Conservation (phyloP, 2,329 filamentous ascomycete genomes). For the Chrysoporthe austroafricana region DNA sequence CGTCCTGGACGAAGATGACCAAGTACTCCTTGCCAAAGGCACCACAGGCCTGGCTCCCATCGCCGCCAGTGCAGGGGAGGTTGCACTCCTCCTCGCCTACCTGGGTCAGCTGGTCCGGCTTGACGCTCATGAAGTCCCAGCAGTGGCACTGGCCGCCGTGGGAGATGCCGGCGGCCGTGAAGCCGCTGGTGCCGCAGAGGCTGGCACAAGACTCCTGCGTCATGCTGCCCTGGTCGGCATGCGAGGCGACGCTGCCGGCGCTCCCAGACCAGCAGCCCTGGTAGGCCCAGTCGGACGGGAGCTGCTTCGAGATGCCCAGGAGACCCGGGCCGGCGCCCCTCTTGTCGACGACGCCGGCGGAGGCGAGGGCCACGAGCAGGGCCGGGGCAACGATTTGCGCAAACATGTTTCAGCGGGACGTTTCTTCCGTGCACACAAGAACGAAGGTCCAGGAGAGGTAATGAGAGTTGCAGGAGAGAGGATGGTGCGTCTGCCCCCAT, state of each 20-base stretch:
- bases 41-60: neutral
- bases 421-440: neutral
- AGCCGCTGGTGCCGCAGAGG: neutral
- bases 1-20: neutral
- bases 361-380: neutral
- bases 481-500: neutral
- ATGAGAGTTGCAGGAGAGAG: neutral
- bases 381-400: neutral
- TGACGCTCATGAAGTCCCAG: conserved; percentile 6
- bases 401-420: neutral
- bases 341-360: neutral
- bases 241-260: neutral
- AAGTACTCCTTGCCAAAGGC: neutral
- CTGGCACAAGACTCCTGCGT: neutral
- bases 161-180: neutral
- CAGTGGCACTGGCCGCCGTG: conserved; percentile 2
- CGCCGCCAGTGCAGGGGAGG: neutral
- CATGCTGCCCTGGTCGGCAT: neutral
- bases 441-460: neutral
- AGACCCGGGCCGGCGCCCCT: neutral
- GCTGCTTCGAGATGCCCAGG: too few species aligned
- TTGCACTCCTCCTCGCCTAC: neutral
- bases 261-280: conserved; percentile 7
- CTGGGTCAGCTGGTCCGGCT: neutral
- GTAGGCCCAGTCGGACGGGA: neutral